Conservation (phyloP, 192 early-diverging fungal species). For the Rhizophagus prolifer region DNA sequence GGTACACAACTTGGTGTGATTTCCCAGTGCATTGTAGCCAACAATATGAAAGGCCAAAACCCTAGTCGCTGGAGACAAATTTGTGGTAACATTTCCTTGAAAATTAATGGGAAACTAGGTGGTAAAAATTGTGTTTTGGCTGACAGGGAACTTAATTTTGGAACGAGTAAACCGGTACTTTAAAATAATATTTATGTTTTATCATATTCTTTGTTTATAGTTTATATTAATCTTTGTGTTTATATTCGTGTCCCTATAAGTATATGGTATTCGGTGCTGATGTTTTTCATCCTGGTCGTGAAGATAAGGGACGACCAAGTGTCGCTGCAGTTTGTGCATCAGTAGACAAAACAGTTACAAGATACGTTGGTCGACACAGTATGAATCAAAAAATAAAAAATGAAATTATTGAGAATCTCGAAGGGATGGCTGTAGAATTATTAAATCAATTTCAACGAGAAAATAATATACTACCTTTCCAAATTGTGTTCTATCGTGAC, state of each 20-base stretch:
- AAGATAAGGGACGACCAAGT: conserved; percentile 33
- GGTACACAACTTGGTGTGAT: conserved; percentile 85
- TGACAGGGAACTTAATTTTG: conserved; percentile 34
- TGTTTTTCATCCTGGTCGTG: conserved; percentile 83
- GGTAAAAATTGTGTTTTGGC: conserved; percentile 69
- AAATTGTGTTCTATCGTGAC: conserved; percentile 84
- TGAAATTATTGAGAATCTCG: conserved; percentile 65
- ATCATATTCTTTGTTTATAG: neutral
- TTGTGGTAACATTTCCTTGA: conserved; percentile 85
- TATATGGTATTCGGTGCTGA: conserved; percentile 90
- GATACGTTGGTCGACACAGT: conserved; percentile 60
- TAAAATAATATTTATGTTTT: conserved; percentile 45
- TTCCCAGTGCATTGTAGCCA: conserved; percentile 78
- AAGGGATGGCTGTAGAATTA: conserved; percentile 59
- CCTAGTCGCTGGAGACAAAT: conserved; percentile 60
- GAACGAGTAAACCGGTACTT: conserved; percentile 62
- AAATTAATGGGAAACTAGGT: conserved; percentile 85
- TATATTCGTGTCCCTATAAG: conserved; percentile 23
- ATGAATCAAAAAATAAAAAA: conserved; percentile 52
- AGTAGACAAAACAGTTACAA: conserved; percentile 52
- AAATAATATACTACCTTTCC: conserved; percentile 65
- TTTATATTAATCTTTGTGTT: no score
- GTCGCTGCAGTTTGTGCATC: conserved; percentile 41
- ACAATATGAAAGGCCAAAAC: conserved; percentile 27
- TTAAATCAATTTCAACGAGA: conserved; percentile 59